Conservation (phyloP, 2,329 filamentous ascomycete genomes). For the Xylariaceae sp. region DNA sequence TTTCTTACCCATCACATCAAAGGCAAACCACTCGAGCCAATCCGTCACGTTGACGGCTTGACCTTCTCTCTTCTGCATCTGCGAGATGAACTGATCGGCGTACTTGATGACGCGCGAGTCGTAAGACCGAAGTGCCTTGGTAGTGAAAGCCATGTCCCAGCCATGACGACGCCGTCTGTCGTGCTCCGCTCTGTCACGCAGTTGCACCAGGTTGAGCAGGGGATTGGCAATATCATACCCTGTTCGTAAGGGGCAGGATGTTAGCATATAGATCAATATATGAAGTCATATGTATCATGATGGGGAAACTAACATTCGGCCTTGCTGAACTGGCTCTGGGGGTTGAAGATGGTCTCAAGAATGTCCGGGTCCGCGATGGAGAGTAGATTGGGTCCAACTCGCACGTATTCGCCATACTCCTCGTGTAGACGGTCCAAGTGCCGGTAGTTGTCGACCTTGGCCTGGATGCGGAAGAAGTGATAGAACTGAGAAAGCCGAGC, state of each 20-base stretch:
- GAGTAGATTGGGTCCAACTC: constrained; percentile 18
- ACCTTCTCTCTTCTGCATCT: constrained; percentile 14
- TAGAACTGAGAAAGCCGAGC: constrained; percentile 18
- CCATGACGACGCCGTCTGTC: constrained; percentile 18
- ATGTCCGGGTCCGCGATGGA: constrained; percentile 19
- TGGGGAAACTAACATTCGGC: constrained; percentile 15
- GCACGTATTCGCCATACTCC: constrained; percentile 19
- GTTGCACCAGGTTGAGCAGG: constrained; percentile 14
- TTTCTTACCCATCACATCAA: constrained; percentile 22
- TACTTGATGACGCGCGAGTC: constrained; percentile 19
- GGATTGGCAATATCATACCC: constrained; percentile 22
- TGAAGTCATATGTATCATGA: background rate
- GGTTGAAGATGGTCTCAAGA: constrained; percentile 14
- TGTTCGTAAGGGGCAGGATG: constrained; percentile 1
- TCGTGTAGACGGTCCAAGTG: constrained; percentile 17
- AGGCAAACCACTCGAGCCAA: constrained; percentile 20
- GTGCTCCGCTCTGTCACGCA: constrained; percentile 16
- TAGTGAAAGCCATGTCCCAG: constrained; percentile 21
- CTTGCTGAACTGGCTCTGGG: constrained; percentile 17
- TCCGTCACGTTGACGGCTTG: constrained; percentile 14
- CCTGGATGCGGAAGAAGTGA: constrained; percentile 14
- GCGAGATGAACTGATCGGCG: constrained; percentile 16
- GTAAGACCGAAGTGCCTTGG: constrained; percentile 17
- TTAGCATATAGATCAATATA: background rate
- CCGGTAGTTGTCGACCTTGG: constrained; percentile 18